Evolutionary conservation across 2,329 filamentous ascomycete genomes (phyloP).

Genomic region (Bimuria novae-zelandiae): DNA sequence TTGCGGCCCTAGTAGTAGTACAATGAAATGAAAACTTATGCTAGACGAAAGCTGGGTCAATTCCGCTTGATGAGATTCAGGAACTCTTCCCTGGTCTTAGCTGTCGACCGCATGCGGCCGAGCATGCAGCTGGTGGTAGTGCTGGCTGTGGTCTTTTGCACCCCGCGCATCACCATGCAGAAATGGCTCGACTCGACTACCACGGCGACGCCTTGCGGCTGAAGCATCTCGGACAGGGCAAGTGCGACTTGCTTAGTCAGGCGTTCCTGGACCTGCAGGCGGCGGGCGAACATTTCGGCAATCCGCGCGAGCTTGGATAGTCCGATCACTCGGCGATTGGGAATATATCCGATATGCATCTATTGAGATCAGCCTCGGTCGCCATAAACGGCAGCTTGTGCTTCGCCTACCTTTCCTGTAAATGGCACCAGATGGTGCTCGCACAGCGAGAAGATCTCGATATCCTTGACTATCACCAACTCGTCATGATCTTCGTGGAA

Average conservation of each 20-base stretch:
- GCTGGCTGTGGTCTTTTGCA: slow-evolving; percentile 83
- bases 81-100: slow-evolving; percentile 96
- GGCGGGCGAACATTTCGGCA: slow-evolving; percentile 93
- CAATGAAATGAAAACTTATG: slow-evolving; percentile 1
- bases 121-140: slow-evolving; percentile 97
- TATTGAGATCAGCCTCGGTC: slow-evolving; percentile 42
- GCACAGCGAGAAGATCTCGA: slow-evolving; percentile 91
- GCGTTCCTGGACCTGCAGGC: slow-evolving; percentile 94
- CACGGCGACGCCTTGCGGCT: slow-evolving; percentile 92
- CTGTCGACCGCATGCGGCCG: slow-evolving; percentile 90
- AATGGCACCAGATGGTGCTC: slow-evolving; percentile 98
- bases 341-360: slow-evolving; percentile 99
- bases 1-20: slow-evolving; percentile 3
- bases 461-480: slow-evolving; percentile 96
- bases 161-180: slow-evolving; percentile 99
- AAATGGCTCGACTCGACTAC: slow-evolving; percentile 97
- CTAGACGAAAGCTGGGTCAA: slow-evolving; percentile 16
- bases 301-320: slow-evolving; percentile 95
- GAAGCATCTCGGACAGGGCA: slow-evolving; percentile 87
- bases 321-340: slow-evolving; percentile 85
- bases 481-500: slow-evolving; percentile 98
- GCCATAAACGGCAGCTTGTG: background rate
- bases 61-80: slow-evolving; percentile 66
- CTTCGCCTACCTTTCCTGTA: slow-evolving; percentile 75
- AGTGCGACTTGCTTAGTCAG: slow-evolving; percentile 95